Evolutionary conservation across 2,329 filamentous ascomycete genomes (phyloP), one percentile per base, ranked within the genome.

Genomic region (Exophiala viscosa): DNA sequence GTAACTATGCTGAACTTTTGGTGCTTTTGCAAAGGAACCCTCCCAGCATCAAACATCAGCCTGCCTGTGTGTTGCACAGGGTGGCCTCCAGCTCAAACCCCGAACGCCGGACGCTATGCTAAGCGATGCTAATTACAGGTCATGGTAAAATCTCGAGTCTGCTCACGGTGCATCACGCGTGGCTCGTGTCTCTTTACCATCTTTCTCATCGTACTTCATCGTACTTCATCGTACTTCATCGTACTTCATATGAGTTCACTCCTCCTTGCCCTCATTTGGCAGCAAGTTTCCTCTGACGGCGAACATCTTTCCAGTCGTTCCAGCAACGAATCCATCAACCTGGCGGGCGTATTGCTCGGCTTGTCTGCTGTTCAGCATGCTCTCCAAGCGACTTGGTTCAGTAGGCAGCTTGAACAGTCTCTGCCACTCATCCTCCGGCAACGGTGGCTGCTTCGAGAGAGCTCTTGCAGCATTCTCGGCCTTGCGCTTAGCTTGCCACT

Each of bases 361-460:
- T 77, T 99, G 93, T 73, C 90, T 84, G 59, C 88, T 91, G 71
- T 96, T 95, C 68, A 99, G 79, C 81, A 99, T 88, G 61, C 87
- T 89, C 77, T 97, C 92, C 63, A 97, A 77, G 62, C 92, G 81
- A 75, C 87, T 95, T 51, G 93, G 92, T 77, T 97, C 92, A 69
- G 90, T 86, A 20, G 93, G 93, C 63, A 99, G 82, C 83, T 99
- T 99, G 83, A 97, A 99, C 65, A 97, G 80, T 69, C 89, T 86
- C 76, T 95, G 89, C 91, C 91, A 99, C 79, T 99, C 93, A 67
- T 97, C 92, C 76, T 99, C 93, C 34, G 93, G 90, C 45, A 97
- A 82, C 34, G 84, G 84, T 36, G 86, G 72, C 75, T 97, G 90
- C 81, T 97, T 97, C 62, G 92, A 87, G 34, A 90, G 84, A 52